Percentiles rank a stretch among this genome's conserved stretches.
Evolutionary conservation across 306 rosid genomes (phyloP).

Genomic region (Crataegus laevigata): DNA sequence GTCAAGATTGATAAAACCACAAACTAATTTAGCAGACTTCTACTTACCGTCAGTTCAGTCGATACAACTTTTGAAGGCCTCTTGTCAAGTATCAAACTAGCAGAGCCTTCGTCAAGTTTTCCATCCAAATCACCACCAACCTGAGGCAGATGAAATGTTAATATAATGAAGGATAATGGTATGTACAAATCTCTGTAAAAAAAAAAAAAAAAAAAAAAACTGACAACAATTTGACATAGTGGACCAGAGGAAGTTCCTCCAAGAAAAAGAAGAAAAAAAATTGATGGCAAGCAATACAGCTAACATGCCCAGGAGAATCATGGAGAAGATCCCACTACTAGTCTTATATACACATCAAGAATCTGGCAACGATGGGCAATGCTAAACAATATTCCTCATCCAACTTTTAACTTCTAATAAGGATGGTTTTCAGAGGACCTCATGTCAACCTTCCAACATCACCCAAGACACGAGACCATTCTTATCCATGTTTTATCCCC

Average conservation of each 20-base stretch:
- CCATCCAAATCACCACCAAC: slow-evolving; percentile 74
- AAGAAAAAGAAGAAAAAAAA: no score
- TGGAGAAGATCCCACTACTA: background rate
- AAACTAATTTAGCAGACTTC: slow-evolving; percentile 9
- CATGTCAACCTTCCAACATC: background rate
- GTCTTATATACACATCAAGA: background rate
- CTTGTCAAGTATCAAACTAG: slow-evolving; percentile 71
- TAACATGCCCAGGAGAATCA: background rate
- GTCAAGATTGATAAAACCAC: background rate
- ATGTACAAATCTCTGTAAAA: no score
- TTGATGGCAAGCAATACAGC: background rate
- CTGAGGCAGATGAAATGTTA: slow-evolving; percentile 37
- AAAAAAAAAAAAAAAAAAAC: no score
- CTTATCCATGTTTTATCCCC: background rate
- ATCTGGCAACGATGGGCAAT: background rate
- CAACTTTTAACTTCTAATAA: background rate
- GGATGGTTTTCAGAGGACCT: background rate
- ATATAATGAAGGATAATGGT: slow-evolving; percentile 2
- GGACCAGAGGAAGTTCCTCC: no score
- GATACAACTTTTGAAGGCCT: slow-evolving; percentile 92
- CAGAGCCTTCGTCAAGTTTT: slow-evolving; percentile 79
- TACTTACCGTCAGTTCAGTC: slow-evolving; percentile 77
- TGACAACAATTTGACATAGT: no score
- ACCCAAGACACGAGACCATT: background rate
- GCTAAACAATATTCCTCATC: background rate